These are phyloP conservation scores for Pythium dissimile DNA, from an alignment of 352 stramenopile species.

Conservation along the genomic window DNA sequence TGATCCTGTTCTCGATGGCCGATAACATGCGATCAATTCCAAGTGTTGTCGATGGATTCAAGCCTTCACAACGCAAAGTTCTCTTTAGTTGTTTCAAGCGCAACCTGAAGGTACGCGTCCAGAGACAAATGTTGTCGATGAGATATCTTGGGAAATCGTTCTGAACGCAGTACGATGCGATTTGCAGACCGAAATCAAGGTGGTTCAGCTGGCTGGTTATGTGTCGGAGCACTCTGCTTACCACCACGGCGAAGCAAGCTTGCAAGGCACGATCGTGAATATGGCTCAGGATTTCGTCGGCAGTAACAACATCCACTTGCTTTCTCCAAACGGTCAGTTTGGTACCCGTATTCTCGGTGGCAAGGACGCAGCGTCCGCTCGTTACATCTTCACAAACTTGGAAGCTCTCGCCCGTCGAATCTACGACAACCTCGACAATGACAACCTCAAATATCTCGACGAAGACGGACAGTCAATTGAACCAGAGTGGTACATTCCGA, in stretches of 20 bases:
- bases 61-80: slow-evolving; percentile 98
- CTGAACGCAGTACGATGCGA: neutral
- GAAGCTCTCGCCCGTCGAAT: slow-evolving; percentile 78
- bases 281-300: slow-evolving; percentile 99
- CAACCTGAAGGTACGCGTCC: slow-evolving; percentile 88
- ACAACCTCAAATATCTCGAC: slow-evolving; percentile 88
- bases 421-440: slow-evolving; percentile 89
- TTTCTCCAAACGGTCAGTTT: slow-evolving; percentile 96
- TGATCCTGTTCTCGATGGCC: slow-evolving; percentile 98
- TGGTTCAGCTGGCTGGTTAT: slow-evolving; percentile 96
- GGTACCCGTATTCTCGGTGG: slow-evolving; percentile 96
- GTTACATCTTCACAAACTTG: slow-evolving; percentile 95
- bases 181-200: slow-evolving; percentile 73
- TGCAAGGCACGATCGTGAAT: slow-evolving; percentile 95
- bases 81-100: slow-evolving; percentile 98
- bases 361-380: slow-evolving; percentile 92
- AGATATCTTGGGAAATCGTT: neutral
- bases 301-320: slow-evolving; percentile 97
- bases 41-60: slow-evolving; percentile 96
- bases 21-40: slow-evolving; percentile 97
- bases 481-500: slow-evolving; percentile 91
- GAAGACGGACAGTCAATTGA: slow-evolving; percentile 93
- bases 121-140: too few species aligned
- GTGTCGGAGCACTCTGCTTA: slow-evolving; percentile 98
- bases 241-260: slow-evolving; percentile 96